Base-by-base conservation (phyloP, 2,329 filamentous ascomycete species). In the Ophiostoma populinum region DNA sequence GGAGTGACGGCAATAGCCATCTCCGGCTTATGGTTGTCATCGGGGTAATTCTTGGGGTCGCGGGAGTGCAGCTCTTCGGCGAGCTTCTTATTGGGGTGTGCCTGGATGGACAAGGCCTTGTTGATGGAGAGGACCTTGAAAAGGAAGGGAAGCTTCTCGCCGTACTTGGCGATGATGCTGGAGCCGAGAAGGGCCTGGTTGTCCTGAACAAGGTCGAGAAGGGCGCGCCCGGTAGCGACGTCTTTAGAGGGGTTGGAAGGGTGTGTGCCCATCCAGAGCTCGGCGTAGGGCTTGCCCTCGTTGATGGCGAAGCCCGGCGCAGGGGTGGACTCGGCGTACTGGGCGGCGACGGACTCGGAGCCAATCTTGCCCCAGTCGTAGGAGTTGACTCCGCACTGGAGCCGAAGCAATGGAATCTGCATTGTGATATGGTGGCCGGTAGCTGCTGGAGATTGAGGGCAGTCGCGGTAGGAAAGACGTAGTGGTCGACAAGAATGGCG, bases 221-320 rank as follows among this genome's bases (percentile, higher is more conserved):
- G 70, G 2, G 80, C 79, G 36, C 83, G 79, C 53, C 85, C 78
- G 19, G 90, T 92, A 32, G 68, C 62, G 45, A 93, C 55, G 51
- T 95, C 85, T 55, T 80, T 92, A 39, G 90, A 95, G 13, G 90
- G 90, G 49, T 94, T 85, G 30, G 83, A 92, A 29, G 87, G 86
- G 51, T 98, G 90, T 1, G 87, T 94, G 51, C 90, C 90, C 90
- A 98, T 98, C 90, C 90, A 98, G 49, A 98, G 64, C 85, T 94
- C 37, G 22, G 37, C 85, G 51, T 98, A 98, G 21, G 90, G 87
- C 59, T 83, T 90, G 47, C 92, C 80, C 35, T 78, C 65, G 51
- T 93, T 69, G 41, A 98, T 77, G 8, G 65, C 65, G 53, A 95
- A 78, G 46, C 73, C 74, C 26, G 70, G 62, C 11, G 75, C 67